Conservation (phyloP, 305 asterid species). For the Withania somnifera region DNA sequence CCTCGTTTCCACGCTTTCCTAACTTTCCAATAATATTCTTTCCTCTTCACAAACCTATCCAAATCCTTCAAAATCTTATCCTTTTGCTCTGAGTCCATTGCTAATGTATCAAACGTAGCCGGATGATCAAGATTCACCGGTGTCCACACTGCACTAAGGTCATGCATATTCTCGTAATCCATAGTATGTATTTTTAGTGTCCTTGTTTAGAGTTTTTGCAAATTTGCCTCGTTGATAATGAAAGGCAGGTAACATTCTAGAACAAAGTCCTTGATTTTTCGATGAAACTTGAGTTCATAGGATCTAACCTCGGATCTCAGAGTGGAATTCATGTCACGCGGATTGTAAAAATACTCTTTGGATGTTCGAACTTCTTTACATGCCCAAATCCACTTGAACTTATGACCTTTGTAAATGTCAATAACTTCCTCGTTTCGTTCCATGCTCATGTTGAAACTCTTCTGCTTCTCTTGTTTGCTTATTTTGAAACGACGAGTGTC, state of each 20-base stretch:
- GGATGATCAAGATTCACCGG: background rate
- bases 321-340: background rate
- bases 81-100: background rate
- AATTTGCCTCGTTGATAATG: slow-evolving; percentile 24
- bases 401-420: slow-evolving; percentile 17
- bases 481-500: background rate
- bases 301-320: slow-evolving; percentile 4
- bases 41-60: background rate
- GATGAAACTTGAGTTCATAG: slow-evolving; percentile 21
- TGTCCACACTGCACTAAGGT: background rate
- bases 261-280: slow-evolving; percentile 11
- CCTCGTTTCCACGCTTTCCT: slow-evolving; percentile 83
- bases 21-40: slow-evolving; percentile 27
- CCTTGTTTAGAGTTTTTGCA: slow-evolving; percentile 15
- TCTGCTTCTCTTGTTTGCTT: background rate
- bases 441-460: slow-evolving; percentile 13
- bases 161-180: slow-evolving; percentile 1
- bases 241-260: slow-evolving; percentile 37
- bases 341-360: background rate
- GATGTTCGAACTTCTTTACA: background rate
- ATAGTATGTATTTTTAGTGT: slow-evolving; percentile 22
- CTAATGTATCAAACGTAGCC: background rate
- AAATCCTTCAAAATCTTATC: background rate
- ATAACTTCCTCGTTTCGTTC: slow-evolving; percentile 17
- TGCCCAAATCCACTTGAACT: slow-evolving; percentile 18